Base-by-base conservation (phyloP, 1,284 basidiomycete genomes). In the Blastosporella zonata region DNA sequence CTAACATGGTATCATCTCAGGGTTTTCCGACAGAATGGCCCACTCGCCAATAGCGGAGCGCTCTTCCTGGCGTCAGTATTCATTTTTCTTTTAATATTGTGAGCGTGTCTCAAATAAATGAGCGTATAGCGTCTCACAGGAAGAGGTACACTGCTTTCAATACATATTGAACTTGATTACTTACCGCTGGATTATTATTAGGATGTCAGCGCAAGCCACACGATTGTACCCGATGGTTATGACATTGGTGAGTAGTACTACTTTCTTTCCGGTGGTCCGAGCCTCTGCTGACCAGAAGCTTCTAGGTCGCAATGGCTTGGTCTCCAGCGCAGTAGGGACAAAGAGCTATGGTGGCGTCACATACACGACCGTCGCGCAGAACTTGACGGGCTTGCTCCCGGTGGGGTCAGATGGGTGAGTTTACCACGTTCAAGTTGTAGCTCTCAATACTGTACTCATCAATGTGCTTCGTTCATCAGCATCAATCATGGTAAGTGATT, bases 31-130 rank as follows among this genome's bases (percentile, higher is more conserved):
- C 84, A 86, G 62, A 80, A 86, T 53, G 83, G 84, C 1, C 59
- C 76, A 1, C 18, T 21, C 12, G 81, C 78, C 0, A 57, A 82
- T 51, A 81, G 72, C 28, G 78, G 78, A 1, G 82, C 84, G 6
- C 63, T 84, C 23, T 87, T 86, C 63, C 67, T 86, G 28, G 84
- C 82, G 80, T 84, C 63, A 59, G 80, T 54, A 13, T 36, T 6
- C 12, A 40, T 10, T 2, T 3, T 40, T 20, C 15, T 18, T 28
- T 18, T 10, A 36, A 25, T 38, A n/a, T n/a, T n/a, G n/a, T 31
- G 39, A 56, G 44, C 39, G 6, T 29, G 15, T 12, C 25, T 20
- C 27, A n/a, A 34, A 6, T 12, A n/a, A 17, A 41, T n/a, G n/a
- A n/a, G n/a, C n/a, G 17, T 10, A 10, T 44, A 84, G 80, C 1